Conservation (phyloP, 768 basidiomycete species). For the Panaeolus papilionaceus region DNA sequence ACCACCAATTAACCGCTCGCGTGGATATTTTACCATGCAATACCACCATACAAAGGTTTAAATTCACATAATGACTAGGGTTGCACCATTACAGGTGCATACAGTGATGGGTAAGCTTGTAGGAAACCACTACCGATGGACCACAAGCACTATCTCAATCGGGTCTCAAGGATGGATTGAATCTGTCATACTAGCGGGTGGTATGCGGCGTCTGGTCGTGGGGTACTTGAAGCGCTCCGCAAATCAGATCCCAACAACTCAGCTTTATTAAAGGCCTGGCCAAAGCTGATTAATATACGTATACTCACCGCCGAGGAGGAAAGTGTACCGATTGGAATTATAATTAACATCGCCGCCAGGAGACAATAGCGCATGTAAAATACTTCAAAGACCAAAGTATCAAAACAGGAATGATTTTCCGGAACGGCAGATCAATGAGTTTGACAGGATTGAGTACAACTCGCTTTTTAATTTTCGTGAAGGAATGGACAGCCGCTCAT, state of each 20-base stretch:
- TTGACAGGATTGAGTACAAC: neutral
- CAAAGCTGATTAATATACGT: neutral
- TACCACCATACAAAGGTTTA: slow-evolving; percentile 4
- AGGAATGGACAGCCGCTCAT: neutral
- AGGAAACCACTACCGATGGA: neutral
- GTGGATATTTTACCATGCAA: neutral
- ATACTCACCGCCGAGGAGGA: slow-evolving; percentile 7
- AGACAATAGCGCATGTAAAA: neutral
- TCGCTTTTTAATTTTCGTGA: neutral
- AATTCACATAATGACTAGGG: slow-evolving; percentile 9
- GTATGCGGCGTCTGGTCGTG: slow-evolving; percentile 1
- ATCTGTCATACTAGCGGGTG: slow-evolving; percentile 11
- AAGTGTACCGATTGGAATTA: neutral
- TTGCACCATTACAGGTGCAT: neutral
- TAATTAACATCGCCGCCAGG: slow-evolving; percentile 7
- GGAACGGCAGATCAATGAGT: neutral
- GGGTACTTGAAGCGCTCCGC: slow-evolving; percentile 5
- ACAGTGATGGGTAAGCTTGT: neutral
- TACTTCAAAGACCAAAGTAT: neutral
- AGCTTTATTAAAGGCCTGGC: slow-evolving; percentile 2
- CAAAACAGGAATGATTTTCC: slow-evolving; percentile 5
- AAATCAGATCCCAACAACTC: slow-evolving; percentile 10
- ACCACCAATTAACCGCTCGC: slow-evolving; percentile 9
- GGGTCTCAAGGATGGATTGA: slow-evolving; percentile 7
- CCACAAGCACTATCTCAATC: slow-evolving; percentile 1